Conservation (phyloP, 2,329 filamentous ascomycete species). For the Epichloe sylvatica region DNA sequence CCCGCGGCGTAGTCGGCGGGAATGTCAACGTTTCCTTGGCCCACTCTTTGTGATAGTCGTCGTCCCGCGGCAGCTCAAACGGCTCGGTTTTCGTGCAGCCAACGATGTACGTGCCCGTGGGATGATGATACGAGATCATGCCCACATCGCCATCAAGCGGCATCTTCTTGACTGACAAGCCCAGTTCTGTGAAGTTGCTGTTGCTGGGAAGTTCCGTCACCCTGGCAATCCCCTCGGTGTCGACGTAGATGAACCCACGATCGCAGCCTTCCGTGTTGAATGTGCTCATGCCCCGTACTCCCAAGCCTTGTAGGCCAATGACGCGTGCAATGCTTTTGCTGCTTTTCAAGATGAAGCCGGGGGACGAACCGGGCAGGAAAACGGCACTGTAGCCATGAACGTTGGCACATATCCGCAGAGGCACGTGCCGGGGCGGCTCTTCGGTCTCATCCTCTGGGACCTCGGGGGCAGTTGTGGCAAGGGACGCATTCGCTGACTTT, state of each 20-base stretch:
- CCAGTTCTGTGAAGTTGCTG: slow-evolving; percentile 57
- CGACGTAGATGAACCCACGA: slow-evolving; percentile 70
- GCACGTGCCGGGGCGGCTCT: slow-evolving; percentile 31
- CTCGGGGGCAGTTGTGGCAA: slow-evolving; percentile 44
- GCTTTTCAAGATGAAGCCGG: slow-evolving; percentile 71
- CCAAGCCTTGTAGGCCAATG: slow-evolving; percentile 53
- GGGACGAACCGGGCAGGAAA: slow-evolving; percentile 63
- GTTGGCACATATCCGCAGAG: slow-evolving; percentile 45
- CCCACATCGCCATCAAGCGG: slow-evolving; percentile 56
- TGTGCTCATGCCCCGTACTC: slow-evolving; percentile 56
- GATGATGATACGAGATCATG: slow-evolving; percentile 61
- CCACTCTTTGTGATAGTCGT: slow-evolving; percentile 72
- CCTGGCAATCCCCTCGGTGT: slow-evolving; percentile 56
- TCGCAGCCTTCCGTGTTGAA: slow-evolving; percentile 70
- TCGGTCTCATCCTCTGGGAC: slow-evolving; percentile 36
- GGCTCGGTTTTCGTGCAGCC: slow-evolving; percentile 53
- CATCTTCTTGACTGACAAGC: slow-evolving; percentile 62
- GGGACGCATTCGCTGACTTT: slow-evolving; percentile 55
- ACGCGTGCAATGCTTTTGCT: slow-evolving; percentile 64
- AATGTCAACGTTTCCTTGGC: slow-evolving; percentile 52
- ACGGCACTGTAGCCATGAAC: slow-evolving; percentile 69
- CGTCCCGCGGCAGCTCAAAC: slow-evolving; percentile 77
- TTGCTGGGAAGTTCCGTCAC: slow-evolving; percentile 57
- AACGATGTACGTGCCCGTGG: slow-evolving; percentile 61
- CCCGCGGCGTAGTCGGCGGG: slow-evolving; percentile 56